Evolutionary conservation across 2,329 filamentous ascomycete species (phyloP), one percentile per base, ranked within the genome.

Genomic region (Bertia moriformis): DNA sequence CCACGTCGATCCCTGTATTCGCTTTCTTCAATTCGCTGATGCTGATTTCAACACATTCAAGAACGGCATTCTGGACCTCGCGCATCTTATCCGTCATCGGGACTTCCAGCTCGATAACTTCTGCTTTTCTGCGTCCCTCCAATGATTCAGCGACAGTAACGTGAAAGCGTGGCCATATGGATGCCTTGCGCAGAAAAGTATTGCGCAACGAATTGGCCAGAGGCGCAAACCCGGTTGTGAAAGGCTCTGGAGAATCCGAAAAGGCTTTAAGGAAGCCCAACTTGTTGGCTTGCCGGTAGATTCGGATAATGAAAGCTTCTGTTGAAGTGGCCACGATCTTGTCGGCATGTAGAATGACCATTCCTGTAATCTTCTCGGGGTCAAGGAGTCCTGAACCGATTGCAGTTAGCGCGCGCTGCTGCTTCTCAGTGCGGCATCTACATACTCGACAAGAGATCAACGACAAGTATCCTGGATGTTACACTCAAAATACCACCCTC

Each of bases 21-120:
- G 77, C 74, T 60, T 93, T 96, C 55, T 89, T 93, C 33, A 98
- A 69, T 59, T 98, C 91, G 40, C 83, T 77, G 46, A 98, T 91
- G 53, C 87, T 94, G 48, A 86, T 80, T 58, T 96, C 89, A 14
- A 98, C 88, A 53, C 91, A 98, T 54, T 96, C 89, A 59, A 98
- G 74, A 43, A 96, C 81, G 18, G 91, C 88, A 45, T 84, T 89
- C 53, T 98, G 91, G 30, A 98, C 95, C 32, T 87, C 78, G 43
- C 73, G 74, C 91, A 98, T 98, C 38, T 78, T 72, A 27, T 93
- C 84, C 4, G 86, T 94, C 89, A 98, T 96, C 19, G 85, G 81
- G 4, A 98, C 83, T 58, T 95, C 91, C 18, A 96, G 68, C 59
- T 98, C 91, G 45, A 98, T 93, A 36, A 98, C 91, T 59, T 98